phyloP scores from a whole-genome alignment of 192 early-diverging fungal species.

The Ambispora gerdemannii region DNA sequence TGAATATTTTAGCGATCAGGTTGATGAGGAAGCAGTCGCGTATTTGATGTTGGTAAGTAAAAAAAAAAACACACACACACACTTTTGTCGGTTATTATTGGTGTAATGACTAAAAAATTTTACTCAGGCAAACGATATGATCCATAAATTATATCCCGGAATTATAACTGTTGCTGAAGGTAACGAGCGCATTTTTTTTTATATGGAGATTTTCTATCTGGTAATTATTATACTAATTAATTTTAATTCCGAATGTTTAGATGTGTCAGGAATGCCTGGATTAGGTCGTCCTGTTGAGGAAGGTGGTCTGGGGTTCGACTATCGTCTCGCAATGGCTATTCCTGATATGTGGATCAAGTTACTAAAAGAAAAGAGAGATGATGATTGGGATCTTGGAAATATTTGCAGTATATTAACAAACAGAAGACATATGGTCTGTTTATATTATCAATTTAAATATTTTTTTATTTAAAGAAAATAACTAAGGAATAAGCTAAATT shows the following conservation, averaged over 20 bases:
- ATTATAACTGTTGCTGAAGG: slow-evolving; percentile 91
- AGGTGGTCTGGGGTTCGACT: slow-evolving; percentile 96
- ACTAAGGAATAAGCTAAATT: not conserved
- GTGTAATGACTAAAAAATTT: not conserved
- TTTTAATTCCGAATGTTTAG: slow-evolving; percentile 38
- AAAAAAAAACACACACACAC: slow-evolving; percentile 34
- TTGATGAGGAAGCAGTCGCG: slow-evolving; percentile 80
- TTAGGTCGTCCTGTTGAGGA: slow-evolving; percentile 81
- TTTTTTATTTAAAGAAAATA: not conserved
- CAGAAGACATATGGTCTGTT: slow-evolving; percentile 71
- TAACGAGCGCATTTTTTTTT: slow-evolving; percentile 28
- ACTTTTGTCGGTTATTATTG: not conserved
- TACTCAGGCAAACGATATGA: slow-evolving; percentile 43
- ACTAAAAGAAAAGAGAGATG: slow-evolving; percentile 86
- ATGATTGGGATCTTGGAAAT: slow-evolving; percentile 88
- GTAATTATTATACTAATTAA: not conserved
- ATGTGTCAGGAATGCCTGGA: slow-evolving; percentile 99
- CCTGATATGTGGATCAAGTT: slow-evolving; percentile 99
- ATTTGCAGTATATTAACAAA: slow-evolving; percentile 88
- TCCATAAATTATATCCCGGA: slow-evolving; percentile 76
- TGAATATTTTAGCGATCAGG: slow-evolving; percentile 87
- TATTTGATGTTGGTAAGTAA: slow-evolving; percentile 93
- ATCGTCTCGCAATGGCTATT: slow-evolving; percentile 92
- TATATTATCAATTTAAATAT: not conserved
- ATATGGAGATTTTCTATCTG: not conserved